Evolutionary conservation across 441 rosid genomes (phyloP).

Genomic region (Adansonia madagascariensis): DNA sequence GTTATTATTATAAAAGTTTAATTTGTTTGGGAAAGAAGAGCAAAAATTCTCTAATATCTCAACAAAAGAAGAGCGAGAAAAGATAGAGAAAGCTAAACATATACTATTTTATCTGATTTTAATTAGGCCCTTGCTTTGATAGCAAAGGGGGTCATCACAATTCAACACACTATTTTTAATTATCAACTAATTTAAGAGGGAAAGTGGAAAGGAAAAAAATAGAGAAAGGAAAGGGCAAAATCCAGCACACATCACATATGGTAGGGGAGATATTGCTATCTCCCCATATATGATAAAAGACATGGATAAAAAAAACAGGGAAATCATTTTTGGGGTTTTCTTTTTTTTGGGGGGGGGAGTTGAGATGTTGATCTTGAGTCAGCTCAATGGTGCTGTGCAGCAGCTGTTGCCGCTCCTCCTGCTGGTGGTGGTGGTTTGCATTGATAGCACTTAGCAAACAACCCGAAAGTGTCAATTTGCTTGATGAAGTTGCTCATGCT

Average conservation of each 20-base stretch:
- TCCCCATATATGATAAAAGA: constrained; percentile 57
- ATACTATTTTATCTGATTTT: constrained; percentile 33
- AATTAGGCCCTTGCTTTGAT: constrained; percentile 40
- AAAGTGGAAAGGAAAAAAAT: neutral
- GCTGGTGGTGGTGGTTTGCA: constrained; percentile 69
- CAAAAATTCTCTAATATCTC: too few relatives aligned
- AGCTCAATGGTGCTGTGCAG: constrained; percentile 49
- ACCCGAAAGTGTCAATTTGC: constrained; percentile 88
- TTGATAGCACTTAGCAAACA: constrained; percentile 95
- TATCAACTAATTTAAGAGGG: constrained; percentile 41
- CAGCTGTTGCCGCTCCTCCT: neutral
- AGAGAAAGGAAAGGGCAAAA: constrained; percentile 27
- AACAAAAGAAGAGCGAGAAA: too few relatives aligned
- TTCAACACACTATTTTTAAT: constrained; percentile 48
- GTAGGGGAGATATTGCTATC: constrained; percentile 38
- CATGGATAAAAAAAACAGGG: constrained; percentile 24
- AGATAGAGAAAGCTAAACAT: constrained; percentile 3
- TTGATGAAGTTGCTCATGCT: constrained; percentile 81
- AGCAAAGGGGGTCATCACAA: constrained; percentile 56
- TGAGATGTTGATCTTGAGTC: constrained; percentile 17
- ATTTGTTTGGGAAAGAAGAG: neutral
- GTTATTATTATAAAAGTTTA: too few relatives aligned
- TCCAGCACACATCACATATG: constrained; percentile 61
- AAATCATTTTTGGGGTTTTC: neutral
- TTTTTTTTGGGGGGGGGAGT: neutral